A percentile compares a stretch with the other conserved stretches of the same genome.
phyloP scores from a whole-genome alignment of 1,139 yeast species.

The Wickerhamomyces sp. region DNA sequence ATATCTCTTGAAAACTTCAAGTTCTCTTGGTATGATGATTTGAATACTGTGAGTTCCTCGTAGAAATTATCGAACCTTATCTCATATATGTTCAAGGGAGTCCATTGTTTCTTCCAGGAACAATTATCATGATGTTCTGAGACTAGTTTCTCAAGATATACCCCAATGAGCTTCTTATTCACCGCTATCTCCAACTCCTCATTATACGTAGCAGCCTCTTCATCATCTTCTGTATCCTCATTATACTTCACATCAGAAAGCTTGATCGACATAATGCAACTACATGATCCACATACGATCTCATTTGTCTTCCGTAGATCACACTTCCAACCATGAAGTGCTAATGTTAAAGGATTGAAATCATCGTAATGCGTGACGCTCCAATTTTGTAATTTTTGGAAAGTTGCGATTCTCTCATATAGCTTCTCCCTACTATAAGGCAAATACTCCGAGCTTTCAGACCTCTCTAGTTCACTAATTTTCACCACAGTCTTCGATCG shows the following conservation, averaged over 20 bases:
- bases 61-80: constrained; percentile 7
- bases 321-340: constrained; percentile 6
- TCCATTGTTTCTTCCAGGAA: constrained; percentile 18
- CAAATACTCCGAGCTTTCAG: not conserved
- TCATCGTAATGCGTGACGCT: constrained; percentile 14
- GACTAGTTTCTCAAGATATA: constrained; percentile 7
- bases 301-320: not conserved
- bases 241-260: not conserved
- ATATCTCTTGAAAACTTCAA: not conserved
- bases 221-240: not conserved
- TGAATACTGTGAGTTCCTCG: constrained; percentile 7
- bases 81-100: constrained; percentile 14
- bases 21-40: constrained; percentile 9
- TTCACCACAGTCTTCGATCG: not conserved
- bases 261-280: not conserved
- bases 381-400: constrained; percentile 22
- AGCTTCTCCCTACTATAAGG: constrained; percentile 21
- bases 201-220: too few relatives aligned
- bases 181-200: not conserved
- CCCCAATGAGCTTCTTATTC: constrained; percentile 2
- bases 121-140: constrained; percentile 15
- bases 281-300: constrained; percentile 1
- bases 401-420: constrained; percentile 24
- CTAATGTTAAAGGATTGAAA: constrained; percentile 1
- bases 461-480: too few relatives aligned